These are phyloP conservation scores for Epichloe uncinata DNA, from an alignment of 2,329 filamentous ascomycete genomes.

Conservation along the genomic window DNA sequence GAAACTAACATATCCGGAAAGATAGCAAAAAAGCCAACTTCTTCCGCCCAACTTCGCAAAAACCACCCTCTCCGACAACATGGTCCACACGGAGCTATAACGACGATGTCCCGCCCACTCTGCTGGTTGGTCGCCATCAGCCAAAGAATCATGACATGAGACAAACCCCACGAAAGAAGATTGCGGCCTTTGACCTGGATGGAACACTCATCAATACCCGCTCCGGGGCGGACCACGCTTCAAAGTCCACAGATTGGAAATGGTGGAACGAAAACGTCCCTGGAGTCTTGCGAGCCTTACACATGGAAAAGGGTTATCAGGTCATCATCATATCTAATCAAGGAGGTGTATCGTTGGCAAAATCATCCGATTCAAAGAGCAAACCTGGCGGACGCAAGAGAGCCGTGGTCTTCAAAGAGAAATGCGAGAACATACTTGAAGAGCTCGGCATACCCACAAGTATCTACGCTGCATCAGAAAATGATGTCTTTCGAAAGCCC, in stretches of 20 bases:
- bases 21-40: conserved; percentile 68
- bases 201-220: conserved; percentile 72
- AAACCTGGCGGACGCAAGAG: conserved; percentile 49
- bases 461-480: conserved; percentile 75
- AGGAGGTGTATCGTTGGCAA: conserved; percentile 63
- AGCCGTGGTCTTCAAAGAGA: conserved; percentile 69
- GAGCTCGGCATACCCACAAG: conserved; percentile 63
- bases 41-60: conserved; percentile 78
- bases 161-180: conserved; percentile 32
- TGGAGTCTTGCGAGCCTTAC: conserved; percentile 48
- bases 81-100: conserved; percentile 55
- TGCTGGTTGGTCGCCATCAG: conserved; percentile 64
- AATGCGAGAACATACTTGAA: conserved; percentile 54
- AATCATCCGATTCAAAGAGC: conserved; percentile 52
- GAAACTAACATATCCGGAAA: conserved; percentile 35
- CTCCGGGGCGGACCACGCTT: conserved; percentile 68
- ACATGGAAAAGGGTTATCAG: conserved; percentile 55
- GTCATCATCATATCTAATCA: conserved; percentile 83
- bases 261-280: conserved; percentile 80
- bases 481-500: conserved; percentile 78
- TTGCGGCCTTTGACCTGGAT: conserved; percentile 68
- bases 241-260: conserved; percentile 69
- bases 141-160: conserved; percentile 25
- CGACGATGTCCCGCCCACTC: conserved; percentile 36
- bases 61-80: conserved; percentile 58